Base-by-base conservation (phyloP, 257 asterid species). In the Forsythia suspensa region DNA sequence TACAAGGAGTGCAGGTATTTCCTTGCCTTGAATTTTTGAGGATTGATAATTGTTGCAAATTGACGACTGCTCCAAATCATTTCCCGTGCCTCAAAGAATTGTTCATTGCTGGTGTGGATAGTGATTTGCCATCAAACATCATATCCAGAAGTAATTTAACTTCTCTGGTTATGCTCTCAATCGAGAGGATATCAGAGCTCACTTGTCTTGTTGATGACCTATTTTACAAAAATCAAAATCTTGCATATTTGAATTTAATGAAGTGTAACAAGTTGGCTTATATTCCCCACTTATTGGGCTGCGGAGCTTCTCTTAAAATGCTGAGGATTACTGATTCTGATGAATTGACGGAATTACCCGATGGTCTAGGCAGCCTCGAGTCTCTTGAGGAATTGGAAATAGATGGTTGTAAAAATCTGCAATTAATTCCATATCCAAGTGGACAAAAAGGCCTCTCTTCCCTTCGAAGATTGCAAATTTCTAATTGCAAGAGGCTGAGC, bases 41-140 rank as follows among this genome's bases (percentile, higher is more conserved):
- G 0, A 71, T 84, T 44, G 0, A 0, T 0, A n/a, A 21, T 2
- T 84, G 83, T 18, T 40, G 37, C 3, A 16, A 13, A 3, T 40
- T 84, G 52, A 44, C 15, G 13, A 70, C 34, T 6, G 67, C 78
- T 55, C 87, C 85, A 4, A 77, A 71, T 79, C 73, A 57, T 48
- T 81, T 81, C 21, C 81, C 80, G 24, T 37, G 78, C 43, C 81
- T 86, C 0, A 55, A 63, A 44, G 2, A 29, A 16, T 71, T 83
- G 55, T 0, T 0, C 0, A 67, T 80, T 36, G 4, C n/a, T 0
- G 2, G 0, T 0, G 12, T 20, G 8, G 42, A 48, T 7, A 52
- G 67, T 48, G 41, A 13, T 3, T 42, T 77, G 6, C 29, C 74
- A 16, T 24, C 46, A 36, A 69, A 52, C 11, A 72, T n/a, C 34